Conservation (phyloP, 176 grass and related monocot species). For the Musa itinerans region DNA sequence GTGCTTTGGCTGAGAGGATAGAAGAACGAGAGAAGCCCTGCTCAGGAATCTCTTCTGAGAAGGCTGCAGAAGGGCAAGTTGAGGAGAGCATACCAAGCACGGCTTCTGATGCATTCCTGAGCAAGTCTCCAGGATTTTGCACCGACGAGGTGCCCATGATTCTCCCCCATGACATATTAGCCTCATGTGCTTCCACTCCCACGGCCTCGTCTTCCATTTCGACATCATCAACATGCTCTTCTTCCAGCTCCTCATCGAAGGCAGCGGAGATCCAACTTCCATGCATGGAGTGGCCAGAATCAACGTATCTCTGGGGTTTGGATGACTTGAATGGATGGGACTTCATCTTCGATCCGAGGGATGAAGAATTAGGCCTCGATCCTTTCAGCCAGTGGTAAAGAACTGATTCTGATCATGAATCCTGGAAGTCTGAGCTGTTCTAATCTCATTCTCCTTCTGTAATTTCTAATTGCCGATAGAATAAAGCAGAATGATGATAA, state of each 20-base stretch:
- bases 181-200: too few relatives aligned
- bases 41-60: too few relatives aligned
- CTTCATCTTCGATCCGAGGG: not conserved
- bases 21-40: not conserved
- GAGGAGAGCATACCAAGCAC: not conserved
- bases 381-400: constrained; percentile 50
- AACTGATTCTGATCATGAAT: constrained; percentile 48
- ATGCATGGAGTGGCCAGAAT: constrained; percentile 72
- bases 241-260: constrained; percentile 20
- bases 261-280: constrained; percentile 38
- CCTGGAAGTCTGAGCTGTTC: constrained; percentile 53
- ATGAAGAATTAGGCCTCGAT: constrained; percentile 32
- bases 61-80: not conserved
- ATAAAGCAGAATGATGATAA: not conserved
- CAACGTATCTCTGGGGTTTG: constrained; percentile 49
- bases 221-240: not conserved
- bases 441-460: constrained; percentile 12
- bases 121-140: not conserved
- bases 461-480: not conserved
- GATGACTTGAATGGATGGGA: constrained; percentile 40
- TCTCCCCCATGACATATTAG: not conserved
- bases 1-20: too few relatives aligned
- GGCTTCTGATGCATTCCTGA: too few relatives aligned
- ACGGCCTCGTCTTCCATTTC: too few relatives aligned
- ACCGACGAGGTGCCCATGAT: constrained; percentile 3